A percentile compares a stretch with the other conserved stretches of the same genome.
Conservation (phyloP, 2,329 filamentous ascomycete genomes). For the Ophiocordyceps robertsii region DNA sequence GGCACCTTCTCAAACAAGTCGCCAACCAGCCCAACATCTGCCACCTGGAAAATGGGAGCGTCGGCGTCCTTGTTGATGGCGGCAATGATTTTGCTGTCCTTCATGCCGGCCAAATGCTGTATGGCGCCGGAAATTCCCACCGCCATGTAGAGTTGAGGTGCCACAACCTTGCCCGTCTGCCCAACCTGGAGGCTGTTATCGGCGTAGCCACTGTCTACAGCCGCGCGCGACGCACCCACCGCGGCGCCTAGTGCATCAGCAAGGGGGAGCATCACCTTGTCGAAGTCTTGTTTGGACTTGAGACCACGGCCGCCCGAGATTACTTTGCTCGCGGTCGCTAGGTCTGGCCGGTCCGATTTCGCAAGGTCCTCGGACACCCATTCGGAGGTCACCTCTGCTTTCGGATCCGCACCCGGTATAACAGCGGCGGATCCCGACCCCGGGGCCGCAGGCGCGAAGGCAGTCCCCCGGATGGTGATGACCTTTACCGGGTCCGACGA, state of each 20-base stretch:
- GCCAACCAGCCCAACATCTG: constrained; percentile 88
- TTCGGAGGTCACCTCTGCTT: constrained; percentile 57
- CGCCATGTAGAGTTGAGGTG: constrained; percentile 87
- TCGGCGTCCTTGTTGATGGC: constrained; percentile 97
- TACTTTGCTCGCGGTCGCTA: constrained; percentile 76
- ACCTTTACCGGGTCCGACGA: constrained; percentile 76
- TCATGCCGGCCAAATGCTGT: constrained; percentile 97
- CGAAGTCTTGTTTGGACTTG: constrained; percentile 97
- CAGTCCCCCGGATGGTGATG: constrained; percentile 84
- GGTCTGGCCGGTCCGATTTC: constrained; percentile 86
- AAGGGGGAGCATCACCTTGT: constrained; percentile 79
- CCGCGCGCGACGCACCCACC: constrained; percentile 85
- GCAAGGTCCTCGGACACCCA: constrained; percentile 92
- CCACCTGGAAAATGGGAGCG: constrained; percentile 96
- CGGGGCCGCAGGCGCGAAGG: constrained; percentile 64
- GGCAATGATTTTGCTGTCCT: constrained; percentile 98
- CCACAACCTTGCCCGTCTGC: constrained; percentile 97
- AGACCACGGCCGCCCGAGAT: constrained; percentile 89
- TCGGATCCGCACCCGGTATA: constrained; percentile 74
- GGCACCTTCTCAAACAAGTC: constrained; percentile 94
- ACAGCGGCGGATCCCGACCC: constrained; percentile 63
- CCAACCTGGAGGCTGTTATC: constrained; percentile 98
- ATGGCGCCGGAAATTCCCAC: constrained; percentile 96
- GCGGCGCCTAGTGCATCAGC: constrained; percentile 91
- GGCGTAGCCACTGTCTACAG: constrained; percentile 92